phyloP scores from a whole-genome alignment of 495 filamentous ascomycete species.

The Penicillium dipodomyicola region DNA sequence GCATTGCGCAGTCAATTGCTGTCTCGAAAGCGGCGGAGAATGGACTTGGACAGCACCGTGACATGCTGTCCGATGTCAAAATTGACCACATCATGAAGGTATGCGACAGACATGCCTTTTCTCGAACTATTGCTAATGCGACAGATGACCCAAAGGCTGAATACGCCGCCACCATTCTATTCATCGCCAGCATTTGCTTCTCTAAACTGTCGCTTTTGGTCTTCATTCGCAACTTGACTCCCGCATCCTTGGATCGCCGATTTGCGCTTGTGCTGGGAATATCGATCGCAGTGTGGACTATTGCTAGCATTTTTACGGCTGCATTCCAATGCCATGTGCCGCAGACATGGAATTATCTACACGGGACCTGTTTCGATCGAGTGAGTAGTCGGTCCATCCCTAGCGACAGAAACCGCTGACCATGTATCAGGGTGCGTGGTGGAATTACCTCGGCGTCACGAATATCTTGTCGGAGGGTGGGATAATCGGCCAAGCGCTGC shows the following conservation, averaged over 20 bases:
- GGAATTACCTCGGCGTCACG: slow-evolving; percentile 39
- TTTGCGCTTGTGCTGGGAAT: slow-evolving; percentile 24
- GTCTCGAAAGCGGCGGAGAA: slow-evolving; percentile 23
- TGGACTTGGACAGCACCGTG: slow-evolving; percentile 25
- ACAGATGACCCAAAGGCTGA: slow-evolving; percentile 20
- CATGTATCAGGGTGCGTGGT: slow-evolving; percentile 31
- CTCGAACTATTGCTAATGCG: neutral
- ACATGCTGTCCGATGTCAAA: slow-evolving; percentile 11
- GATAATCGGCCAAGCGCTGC: slow-evolving; percentile 37
- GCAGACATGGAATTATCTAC: slow-evolving; percentile 38
- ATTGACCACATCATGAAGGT: slow-evolving; percentile 15
- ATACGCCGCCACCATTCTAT: slow-evolving; percentile 35
- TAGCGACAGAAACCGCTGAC: slow-evolving; percentile 4
- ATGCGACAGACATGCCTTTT: neutral
- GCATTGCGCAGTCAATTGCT: slow-evolving; percentile 28
- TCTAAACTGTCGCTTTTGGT: slow-evolving; percentile 37
- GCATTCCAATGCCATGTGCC: slow-evolving; percentile 44
- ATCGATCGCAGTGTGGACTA: slow-evolving; percentile 32
- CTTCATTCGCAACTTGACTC: slow-evolving; percentile 28
- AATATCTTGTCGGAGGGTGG: slow-evolving; percentile 45
- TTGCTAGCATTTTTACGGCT: slow-evolving; percentile 32
- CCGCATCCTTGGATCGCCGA: slow-evolving; percentile 21
- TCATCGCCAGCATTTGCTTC: slow-evolving; percentile 27
- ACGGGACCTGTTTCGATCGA: slow-evolving; percentile 35
- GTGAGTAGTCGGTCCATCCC: slow-evolving; percentile 17